Evolutionary conservation across 106 monocot genomes (phyloP).

Genomic region (Dendrobium officinale): DNA sequence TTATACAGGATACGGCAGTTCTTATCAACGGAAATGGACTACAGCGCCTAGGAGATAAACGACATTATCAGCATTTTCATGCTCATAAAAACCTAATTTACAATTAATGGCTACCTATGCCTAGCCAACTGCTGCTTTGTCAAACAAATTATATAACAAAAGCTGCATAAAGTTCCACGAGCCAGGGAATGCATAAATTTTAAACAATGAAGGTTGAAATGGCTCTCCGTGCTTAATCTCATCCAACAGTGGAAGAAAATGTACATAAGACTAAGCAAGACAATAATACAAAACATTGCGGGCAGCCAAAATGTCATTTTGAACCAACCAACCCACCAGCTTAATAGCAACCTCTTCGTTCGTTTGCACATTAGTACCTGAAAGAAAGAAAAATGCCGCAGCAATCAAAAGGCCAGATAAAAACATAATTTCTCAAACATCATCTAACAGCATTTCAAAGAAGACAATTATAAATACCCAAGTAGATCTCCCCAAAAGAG

Average conservation of each 20-base stretch:
- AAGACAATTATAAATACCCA: slow-evolving; percentile 26
- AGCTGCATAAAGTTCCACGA: neutral
- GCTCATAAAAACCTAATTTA: neutral
- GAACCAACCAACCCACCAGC: slow-evolving; percentile 33
- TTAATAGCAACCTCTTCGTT: slow-evolving; percentile 82
- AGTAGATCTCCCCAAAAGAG: slow-evolving; percentile 73
- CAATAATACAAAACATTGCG: neutral
- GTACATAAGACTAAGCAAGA: neutral
- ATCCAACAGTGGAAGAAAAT: neutral
- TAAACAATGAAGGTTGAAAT: neutral
- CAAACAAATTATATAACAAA: neutral
- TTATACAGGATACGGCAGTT: neutral
- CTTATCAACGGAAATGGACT: neutral
- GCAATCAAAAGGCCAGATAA: neutral
- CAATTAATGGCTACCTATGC: neutral
- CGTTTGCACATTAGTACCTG: slow-evolving; percentile 67
- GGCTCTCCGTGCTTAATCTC: neutral
- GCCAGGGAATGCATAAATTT: neutral
- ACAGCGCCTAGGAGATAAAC: neutral
- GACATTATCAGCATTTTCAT: neutral
- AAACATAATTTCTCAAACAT: slow-evolving; percentile 1
- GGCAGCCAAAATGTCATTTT: neutral
- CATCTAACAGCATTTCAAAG: neutral
- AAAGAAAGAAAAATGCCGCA: neutral
- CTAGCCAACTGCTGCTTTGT: neutral